Conservation (phyloP, 371 early-diverging fungal species). For the Gilbertella persicaria region DNA sequence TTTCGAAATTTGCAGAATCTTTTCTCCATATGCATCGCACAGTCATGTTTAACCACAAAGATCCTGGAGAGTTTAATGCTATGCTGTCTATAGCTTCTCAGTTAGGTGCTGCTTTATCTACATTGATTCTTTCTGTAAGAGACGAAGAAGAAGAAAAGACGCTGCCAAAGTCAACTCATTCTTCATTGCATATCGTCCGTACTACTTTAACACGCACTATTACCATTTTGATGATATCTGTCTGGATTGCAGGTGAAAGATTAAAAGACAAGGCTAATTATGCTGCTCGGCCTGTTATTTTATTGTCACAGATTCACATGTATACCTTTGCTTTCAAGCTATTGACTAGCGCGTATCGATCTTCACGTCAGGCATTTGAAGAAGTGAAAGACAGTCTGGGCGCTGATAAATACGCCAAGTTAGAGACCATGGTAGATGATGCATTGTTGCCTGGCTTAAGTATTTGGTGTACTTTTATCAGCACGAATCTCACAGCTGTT, state of each 20-base stretch:
- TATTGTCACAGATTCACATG: constrained; percentile 34
- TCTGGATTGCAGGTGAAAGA: constrained; percentile 44
- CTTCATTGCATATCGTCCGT: constrained; percentile 34
- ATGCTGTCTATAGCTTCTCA: constrained; percentile 10
- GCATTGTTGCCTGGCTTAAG: constrained; percentile 36
- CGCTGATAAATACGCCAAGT: constrained; percentile 8
- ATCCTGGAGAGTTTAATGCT: constrained; percentile 7
- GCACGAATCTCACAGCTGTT: constrained; percentile 27
- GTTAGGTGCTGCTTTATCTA: constrained; percentile 11
- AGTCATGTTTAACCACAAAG: constrained; percentile 37
- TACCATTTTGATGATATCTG: constrained; percentile 40
- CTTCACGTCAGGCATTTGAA: constrained; percentile 19
- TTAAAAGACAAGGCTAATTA: constrained; percentile 35
- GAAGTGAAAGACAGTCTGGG: constrained; percentile 15
- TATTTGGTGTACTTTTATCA: constrained; percentile 46
- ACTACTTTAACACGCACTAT: constrained; percentile 38
- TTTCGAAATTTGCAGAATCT: constrained; percentile 39
- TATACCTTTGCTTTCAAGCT: constrained; percentile 33
- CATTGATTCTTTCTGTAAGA: not conserved
- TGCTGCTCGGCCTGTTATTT: constrained; percentile 24
- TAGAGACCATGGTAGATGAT: constrained; percentile 27
- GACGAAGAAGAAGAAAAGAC: not conserved
- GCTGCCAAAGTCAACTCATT: constrained; percentile 5
- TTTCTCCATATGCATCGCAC: constrained; percentile 44
- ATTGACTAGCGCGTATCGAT: constrained; percentile 21